Evolutionary conservation across 2,329 filamentous ascomycete species (phyloP).

Genomic region (Sarocladium kiliense): DNA sequence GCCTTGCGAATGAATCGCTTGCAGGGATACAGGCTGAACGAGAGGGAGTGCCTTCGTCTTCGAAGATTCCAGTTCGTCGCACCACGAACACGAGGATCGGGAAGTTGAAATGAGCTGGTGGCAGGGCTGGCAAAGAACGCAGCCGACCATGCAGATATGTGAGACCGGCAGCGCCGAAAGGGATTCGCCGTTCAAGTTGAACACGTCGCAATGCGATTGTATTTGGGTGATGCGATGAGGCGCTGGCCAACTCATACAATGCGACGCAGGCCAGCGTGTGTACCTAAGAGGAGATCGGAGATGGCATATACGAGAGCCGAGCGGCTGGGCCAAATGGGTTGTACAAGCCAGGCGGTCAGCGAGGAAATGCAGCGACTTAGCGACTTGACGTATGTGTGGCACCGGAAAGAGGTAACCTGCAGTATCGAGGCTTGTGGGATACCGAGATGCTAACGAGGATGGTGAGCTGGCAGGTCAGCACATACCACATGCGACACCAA

Average conservation of each 20-base stretch:
- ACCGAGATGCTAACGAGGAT: background rate
- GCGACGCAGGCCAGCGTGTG: too few relatives aligned
- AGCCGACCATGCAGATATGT: background rate
- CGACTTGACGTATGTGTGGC: too few relatives aligned
- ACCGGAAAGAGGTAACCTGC: background rate
- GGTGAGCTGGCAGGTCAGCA: background rate
- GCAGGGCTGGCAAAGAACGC: background rate
- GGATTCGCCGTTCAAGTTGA: background rate
- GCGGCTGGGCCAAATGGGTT: background rate
- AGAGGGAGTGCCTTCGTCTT: background rate
- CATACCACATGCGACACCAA: too few relatives aligned
- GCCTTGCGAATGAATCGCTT: too few relatives aligned
- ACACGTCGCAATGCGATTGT: too few relatives aligned
- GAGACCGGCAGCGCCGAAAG: slow-evolving; percentile 1
- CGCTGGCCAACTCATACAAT: too few relatives aligned
- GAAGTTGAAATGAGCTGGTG: background rate
- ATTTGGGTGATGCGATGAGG: background rate
- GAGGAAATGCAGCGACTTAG: too few relatives aligned
- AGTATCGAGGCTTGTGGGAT: too few relatives aligned
- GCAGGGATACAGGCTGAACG: background rate
- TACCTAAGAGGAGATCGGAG: background rate
- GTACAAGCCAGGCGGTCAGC: background rate
- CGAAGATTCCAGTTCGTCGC: background rate
- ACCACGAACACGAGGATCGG: background rate
- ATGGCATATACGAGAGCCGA: background rate